A percentile compares a stretch with the other conserved stretches of the same genome.
phyloP scores from a whole-genome alignment of 1,284 basidiomycete species.

The Fereydounia khargensis region DNA sequence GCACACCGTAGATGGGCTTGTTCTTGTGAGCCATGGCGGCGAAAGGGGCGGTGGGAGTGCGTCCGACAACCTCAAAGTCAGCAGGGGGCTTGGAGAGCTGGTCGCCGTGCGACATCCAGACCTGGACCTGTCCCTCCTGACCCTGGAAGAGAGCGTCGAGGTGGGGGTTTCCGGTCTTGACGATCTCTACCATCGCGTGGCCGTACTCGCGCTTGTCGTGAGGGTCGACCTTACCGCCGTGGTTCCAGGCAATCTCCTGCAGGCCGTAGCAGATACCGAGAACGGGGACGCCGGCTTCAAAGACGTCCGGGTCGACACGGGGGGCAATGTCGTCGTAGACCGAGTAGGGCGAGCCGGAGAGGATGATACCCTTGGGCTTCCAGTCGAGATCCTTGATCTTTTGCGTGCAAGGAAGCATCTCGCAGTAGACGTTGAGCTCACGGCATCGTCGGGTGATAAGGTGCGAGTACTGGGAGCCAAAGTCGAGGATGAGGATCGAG shows the following conservation, averaged over 20 bases:
- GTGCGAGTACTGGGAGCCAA: slow-evolving; percentile 98
- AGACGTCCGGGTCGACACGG: slow-evolving; percentile 93
- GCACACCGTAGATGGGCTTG: slow-evolving; percentile 91
- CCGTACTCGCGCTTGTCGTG: slow-evolving; percentile 95
- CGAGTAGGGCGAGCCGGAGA: slow-evolving; percentile 97
- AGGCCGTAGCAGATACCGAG: slow-evolving; percentile 98
- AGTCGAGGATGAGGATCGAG: slow-evolving; percentile 94
- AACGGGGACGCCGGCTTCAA: slow-evolving; percentile 82
- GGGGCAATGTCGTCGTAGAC: slow-evolving; percentile 92
- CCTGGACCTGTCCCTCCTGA: slow-evolving; percentile 75
- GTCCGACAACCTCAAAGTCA: slow-evolving; percentile 83
- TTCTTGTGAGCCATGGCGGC: slow-evolving; percentile 89
- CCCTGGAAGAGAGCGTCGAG: slow-evolving; percentile 77
- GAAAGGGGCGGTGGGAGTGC: slow-evolving; percentile 82
- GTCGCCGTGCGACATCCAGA: slow-evolving; percentile 99
- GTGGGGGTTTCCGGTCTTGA: slow-evolving; percentile 65
- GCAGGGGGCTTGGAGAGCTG: slow-evolving; percentile 80
- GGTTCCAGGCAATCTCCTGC: slow-evolving; percentile 93
- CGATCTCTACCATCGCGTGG: slow-evolving; percentile 76
- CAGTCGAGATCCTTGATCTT: slow-evolving; percentile 85
- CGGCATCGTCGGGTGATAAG: slow-evolving; percentile 96
- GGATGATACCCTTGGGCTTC: slow-evolving; percentile 95
- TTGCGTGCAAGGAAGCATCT: slow-evolving; percentile 94
- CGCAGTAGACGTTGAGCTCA: slow-evolving; percentile 96
- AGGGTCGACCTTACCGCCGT: slow-evolving; percentile 81